Percentiles rank a stretch among this genome's conserved stretches.
phyloP scores from a whole-genome alignment of 2,329 filamentous ascomycete genomes.

The Aspergillus sp. region DNA sequence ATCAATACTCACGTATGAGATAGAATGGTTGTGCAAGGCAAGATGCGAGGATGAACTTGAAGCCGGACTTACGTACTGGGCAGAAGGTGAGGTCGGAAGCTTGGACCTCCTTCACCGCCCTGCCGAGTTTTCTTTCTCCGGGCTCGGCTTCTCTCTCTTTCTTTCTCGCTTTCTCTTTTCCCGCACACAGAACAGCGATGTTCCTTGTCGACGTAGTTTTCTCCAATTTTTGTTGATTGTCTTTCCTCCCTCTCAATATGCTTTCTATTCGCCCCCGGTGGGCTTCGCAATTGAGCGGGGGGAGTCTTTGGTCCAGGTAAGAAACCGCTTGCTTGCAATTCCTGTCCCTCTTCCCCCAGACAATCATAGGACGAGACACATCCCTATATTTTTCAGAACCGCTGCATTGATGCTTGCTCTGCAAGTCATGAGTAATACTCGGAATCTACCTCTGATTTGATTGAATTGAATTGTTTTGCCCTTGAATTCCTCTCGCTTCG shows the following conservation, averaged over 20 bases:
- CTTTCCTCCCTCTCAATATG: slow-evolving; percentile 32
- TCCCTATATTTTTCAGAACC: slow-evolving; percentile 56
- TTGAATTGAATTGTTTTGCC: slow-evolving; percentile 2
- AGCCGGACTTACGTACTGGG: slow-evolving; percentile 2
- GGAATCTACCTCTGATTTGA: slow-evolving; percentile 23
- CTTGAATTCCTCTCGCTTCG: not conserved
- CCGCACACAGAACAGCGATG: slow-evolving; percentile 5
- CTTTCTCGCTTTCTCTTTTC: slow-evolving; percentile 16
- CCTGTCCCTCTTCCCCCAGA: slow-evolving; percentile 2
- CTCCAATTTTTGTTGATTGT: slow-evolving; percentile 13
- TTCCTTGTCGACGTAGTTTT: slow-evolving; percentile 3
- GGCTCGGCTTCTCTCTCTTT: slow-evolving; percentile 13
- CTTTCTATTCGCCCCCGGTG: slow-evolving; percentile 38
- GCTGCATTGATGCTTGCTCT: slow-evolving; percentile 62
- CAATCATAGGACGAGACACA: slow-evolving; percentile 45
- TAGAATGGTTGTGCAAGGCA: not conserved
- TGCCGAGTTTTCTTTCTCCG: slow-evolving; percentile 13
- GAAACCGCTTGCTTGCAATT: slow-evolving; percentile 11
- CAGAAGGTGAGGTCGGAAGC: slow-evolving; percentile 22
- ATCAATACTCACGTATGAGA: slow-evolving; percentile 1
- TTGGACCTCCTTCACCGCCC: slow-evolving; percentile 27
- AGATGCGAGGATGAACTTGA: not conserved
- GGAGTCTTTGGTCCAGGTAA: slow-evolving; percentile 35
- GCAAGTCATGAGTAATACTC: slow-evolving; percentile 46
- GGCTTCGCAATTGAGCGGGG: slow-evolving; percentile 33